A percentile compares a stretch with the other conserved stretches of the same genome.
Conservation (phyloP, 192 early-diverging fungal species). For the Backusella luteola region DNA sequence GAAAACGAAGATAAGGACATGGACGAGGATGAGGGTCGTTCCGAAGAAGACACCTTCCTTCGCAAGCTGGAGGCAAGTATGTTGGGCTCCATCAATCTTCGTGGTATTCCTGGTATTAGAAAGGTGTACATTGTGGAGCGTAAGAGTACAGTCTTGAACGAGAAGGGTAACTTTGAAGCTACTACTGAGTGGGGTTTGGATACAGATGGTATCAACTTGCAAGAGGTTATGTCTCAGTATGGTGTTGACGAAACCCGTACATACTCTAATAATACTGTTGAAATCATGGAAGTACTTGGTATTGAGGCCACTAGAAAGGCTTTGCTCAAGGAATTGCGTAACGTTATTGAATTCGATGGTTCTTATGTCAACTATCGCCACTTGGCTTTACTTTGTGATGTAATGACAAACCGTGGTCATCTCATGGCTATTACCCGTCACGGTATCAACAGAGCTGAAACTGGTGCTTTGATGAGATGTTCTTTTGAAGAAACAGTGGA, state of each 20-base stretch:
- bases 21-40: constrained; percentile 56
- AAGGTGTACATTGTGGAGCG: constrained; percentile 80
- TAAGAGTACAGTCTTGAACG: constrained; percentile 48
- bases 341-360: constrained; percentile 93
- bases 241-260: constrained; percentile 81
- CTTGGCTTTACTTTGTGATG: constrained; percentile 90
- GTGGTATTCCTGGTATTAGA: constrained; percentile 83
- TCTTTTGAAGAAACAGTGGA: constrained; percentile 99
- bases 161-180: constrained; percentile 61
- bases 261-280: constrained; percentile 90
- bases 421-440: constrained; percentile 98
- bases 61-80: constrained; percentile 83
- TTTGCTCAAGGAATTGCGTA: constrained; percentile 84
- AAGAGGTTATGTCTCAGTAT: constrained; percentile 80
- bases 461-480: constrained; percentile 90
- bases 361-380: constrained; percentile 99
- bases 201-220: constrained; percentile 91
- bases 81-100: constrained; percentile 81
- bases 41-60: constrained; percentile 89
- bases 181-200: constrained; percentile 80
- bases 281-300: constrained; percentile 90
- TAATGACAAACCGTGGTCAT: constrained; percentile 92
- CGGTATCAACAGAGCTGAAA: constrained; percentile 92
- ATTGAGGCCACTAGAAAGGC: constrained; percentile 96
- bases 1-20: constrained; percentile 57